A percentile compares a stretch with the other conserved stretches of the same genome.
These are phyloP conservation scores for Claviceps quebecensis DNA, from an alignment of 2,329 filamentous ascomycete genomes.

Conservation along the genomic window DNA sequence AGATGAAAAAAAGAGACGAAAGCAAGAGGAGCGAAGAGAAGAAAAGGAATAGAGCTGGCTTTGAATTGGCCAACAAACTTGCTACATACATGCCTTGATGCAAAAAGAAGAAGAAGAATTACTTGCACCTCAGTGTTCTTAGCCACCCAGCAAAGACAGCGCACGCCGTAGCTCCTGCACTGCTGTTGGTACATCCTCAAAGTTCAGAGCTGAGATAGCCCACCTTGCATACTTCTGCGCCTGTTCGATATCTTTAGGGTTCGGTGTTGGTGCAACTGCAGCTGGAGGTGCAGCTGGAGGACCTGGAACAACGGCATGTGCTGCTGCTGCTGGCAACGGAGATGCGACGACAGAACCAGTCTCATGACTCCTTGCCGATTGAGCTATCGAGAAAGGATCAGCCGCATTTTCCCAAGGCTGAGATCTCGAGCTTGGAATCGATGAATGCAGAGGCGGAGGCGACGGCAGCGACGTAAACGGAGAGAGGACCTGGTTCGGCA, in stretches of 20 bases:
- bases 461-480: slow-evolving; percentile 11
- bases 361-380: background rate
- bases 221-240: slow-evolving; percentile 95
- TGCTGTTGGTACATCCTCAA: slow-evolving; percentile 86
- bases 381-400: slow-evolving; percentile 2
- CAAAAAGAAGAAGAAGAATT: too few species aligned
- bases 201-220: slow-evolving; percentile 93
- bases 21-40: too few species aligned
- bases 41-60: too few species aligned
- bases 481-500: slow-evolving; percentile 13
- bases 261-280: slow-evolving; percentile 7
- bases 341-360: background rate
- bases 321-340: slow-evolving; percentile 7
- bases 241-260: slow-evolving; percentile 49
- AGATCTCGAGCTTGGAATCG: slow-evolving; percentile 1
- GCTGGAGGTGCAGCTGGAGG: slow-evolving; percentile 4
- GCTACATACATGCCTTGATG: too few species aligned
- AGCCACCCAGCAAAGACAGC: slow-evolving; percentile 53
- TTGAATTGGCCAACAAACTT: too few species aligned
- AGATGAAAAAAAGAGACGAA: too few species aligned
- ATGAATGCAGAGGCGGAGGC: slow-evolving; percentile 7
- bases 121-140: background rate
- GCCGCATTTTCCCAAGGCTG: slow-evolving; percentile 9
- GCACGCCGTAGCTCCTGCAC: slow-evolving; percentile 72
- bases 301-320: slow-evolving; percentile 3